These are phyloP conservation scores for Sugiyamaella chiloensis DNA, from an alignment of 805 yeast species.

Conservation along the genomic window DNA sequence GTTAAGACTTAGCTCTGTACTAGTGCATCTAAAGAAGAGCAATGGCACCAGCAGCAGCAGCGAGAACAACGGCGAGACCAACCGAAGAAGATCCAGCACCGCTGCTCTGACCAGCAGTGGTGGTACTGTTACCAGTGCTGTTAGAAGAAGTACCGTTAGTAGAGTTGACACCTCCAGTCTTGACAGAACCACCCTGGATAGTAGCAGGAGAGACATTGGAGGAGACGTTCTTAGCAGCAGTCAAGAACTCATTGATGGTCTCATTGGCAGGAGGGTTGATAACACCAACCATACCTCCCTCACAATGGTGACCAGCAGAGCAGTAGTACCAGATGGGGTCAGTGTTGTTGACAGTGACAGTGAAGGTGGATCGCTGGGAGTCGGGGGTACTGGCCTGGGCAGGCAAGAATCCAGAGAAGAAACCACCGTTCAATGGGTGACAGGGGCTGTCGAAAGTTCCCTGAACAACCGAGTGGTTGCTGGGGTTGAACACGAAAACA, in stretches of 20 bases:
- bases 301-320: conserved; percentile 22
- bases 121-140: conserved; percentile 5
- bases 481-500: conserved; percentile 14
- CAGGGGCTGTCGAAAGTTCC: conserved; percentile 22
- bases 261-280: conserved; percentile 22
- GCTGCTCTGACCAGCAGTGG: neutral
- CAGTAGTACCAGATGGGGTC: conserved; percentile 28
- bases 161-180: neutral
- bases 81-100: conserved; percentile 1
- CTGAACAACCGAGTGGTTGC: conserved; percentile 25
- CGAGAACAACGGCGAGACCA: neutral
- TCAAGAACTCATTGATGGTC: conserved; percentile 16
- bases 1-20: no score
- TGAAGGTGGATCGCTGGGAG: conserved; percentile 16
- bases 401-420: conserved; percentile 24
- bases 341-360: conserved; percentile 18
- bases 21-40: no score
- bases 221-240: conserved; percentile 13
- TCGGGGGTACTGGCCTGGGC: neutral
- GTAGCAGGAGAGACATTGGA: conserved; percentile 17
- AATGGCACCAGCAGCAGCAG: conserved; percentile 3
- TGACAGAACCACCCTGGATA: conserved; percentile 12
- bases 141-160: conserved; percentile 1
- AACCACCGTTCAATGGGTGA: conserved; percentile 14
- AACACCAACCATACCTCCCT: conserved; percentile 27